Evolutionary conservation across 257 asterid genomes (phyloP).

Genomic region (Salvia splendens): DNA sequence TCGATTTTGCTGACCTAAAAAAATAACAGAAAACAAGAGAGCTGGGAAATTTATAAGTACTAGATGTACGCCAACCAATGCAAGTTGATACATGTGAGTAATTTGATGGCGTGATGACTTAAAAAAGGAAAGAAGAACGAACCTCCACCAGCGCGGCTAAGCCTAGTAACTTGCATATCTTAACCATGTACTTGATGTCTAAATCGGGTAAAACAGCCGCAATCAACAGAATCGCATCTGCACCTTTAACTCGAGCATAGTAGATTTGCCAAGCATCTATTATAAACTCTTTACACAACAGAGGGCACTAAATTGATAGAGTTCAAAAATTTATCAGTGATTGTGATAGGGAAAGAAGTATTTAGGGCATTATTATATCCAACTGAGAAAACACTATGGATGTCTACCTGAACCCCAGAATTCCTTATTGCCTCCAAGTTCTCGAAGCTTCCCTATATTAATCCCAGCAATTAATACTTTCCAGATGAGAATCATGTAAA

Average conservation of each 20-base stretch:
- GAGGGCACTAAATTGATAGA: conserved; percentile 71
- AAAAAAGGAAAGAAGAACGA: conserved; percentile 15
- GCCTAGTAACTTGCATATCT: conserved; percentile 86
- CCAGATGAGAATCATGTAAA: conserved; percentile 11
- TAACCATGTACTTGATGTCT: conserved; percentile 80
- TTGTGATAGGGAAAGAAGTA: conserved; percentile 12
- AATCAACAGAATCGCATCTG: conserved; percentile 87
- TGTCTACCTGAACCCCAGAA: conserved; percentile 80
- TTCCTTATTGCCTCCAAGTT: conserved; percentile 74
- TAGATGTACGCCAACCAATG: not conserved
- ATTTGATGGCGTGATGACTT: not conserved
- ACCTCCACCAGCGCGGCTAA: conserved; percentile 91
- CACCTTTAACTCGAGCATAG: conserved; percentile 90
- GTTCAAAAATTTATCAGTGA: conserved; percentile 20
- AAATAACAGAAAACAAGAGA: conserved; percentile 16
- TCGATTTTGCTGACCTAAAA: too few species aligned
- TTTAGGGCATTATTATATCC: not conserved
- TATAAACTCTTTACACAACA: conserved; percentile 91
- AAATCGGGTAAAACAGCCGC: conserved; percentile 88
- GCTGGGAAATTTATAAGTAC: not conserved
- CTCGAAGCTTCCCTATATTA: conserved; percentile 77
- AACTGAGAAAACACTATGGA: conserved; percentile 9
- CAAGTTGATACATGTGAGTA: not conserved
- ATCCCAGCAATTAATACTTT: conserved; percentile 13
- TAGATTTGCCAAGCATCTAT: conserved; percentile 93